These are phyloP conservation scores for Zygnema circumcarinatum DNA, from an alignment of 139 green algal genomes.

Conservation along the genomic window DNA sequence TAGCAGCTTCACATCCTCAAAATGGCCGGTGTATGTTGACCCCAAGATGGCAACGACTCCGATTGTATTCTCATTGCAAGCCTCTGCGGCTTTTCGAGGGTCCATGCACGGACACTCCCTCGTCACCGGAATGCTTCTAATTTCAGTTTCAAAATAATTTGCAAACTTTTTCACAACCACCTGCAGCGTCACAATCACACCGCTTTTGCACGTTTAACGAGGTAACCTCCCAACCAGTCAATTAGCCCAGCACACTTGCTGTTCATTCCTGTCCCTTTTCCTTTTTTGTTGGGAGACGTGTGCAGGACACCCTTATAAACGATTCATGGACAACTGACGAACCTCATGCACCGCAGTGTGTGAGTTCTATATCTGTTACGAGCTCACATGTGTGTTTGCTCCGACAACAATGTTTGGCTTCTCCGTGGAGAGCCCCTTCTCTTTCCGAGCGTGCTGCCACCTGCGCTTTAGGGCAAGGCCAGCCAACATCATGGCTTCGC, in stretches of 20 bases:
- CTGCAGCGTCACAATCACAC: conserved; percentile 22
- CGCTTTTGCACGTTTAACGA: too few species aligned
- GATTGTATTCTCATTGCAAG: conserved; percentile 65
- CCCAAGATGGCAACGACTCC: conserved; percentile 61
- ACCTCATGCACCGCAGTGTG: too few species aligned
- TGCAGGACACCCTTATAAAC: too few species aligned
- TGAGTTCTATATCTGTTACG: too few species aligned
- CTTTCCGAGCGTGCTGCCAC: conserved; percentile 15
- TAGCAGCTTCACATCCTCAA: conserved; percentile 58
- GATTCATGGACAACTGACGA: too few species aligned
- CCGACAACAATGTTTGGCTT: conserved; percentile 54
- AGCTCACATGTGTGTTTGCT: conserved; percentile 53
- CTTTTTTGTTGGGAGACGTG: background rate
- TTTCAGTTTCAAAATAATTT: conserved; percentile 58
- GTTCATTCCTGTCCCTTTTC: background rate
- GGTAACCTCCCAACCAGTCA: background rate
- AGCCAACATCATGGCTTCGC: conserved; percentile 62
- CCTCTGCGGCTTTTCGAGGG: conserved; percentile 52
- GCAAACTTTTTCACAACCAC: conserved; percentile 55
- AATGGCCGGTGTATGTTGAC: conserved; percentile 61
- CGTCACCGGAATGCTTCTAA: conserved; percentile 34
- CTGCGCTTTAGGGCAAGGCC: conserved; percentile 39
- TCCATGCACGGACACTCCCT: conserved; percentile 39
- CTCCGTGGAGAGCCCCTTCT: conserved; percentile 16
- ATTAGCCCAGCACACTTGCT: background rate